phyloP scores from a whole-genome alignment of 768 basidiomycete genomes.

The Postia placenta region DNA sequence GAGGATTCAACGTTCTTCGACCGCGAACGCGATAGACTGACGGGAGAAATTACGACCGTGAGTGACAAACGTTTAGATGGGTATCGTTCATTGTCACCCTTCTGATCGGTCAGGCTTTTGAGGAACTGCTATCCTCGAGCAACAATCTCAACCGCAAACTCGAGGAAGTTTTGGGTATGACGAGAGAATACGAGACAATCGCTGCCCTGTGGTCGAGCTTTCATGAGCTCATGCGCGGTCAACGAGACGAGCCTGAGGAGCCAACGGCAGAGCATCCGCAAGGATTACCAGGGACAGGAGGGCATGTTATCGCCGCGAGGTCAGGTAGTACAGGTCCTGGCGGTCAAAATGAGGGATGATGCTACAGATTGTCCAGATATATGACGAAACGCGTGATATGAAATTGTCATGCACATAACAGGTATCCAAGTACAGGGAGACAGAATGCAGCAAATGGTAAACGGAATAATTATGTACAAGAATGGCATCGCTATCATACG shows the following conservation, averaged over 20 bases:
- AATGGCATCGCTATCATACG: conserved; percentile 17
- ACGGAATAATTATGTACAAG: conserved; percentile 21
- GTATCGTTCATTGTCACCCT: background rate
- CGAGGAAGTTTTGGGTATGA: conserved; percentile 90
- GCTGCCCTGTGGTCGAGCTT: conserved; percentile 81
- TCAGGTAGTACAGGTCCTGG: conserved; percentile 15
- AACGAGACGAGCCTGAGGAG: conserved; percentile 18
- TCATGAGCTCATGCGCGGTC: conserved; percentile 62
- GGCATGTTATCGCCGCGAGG: conserved; percentile 44
- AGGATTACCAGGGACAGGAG: conserved; percentile 67
- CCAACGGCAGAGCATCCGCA: conserved; percentile 20
- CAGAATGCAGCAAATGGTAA: conserved; percentile 15
- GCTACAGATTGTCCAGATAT: background rate
- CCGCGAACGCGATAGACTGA: conserved; percentile 68
- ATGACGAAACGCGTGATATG: background rate
- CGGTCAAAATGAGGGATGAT: conserved; percentile 3
- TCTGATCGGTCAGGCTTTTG: conserved; percentile 60
- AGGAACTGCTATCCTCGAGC: conserved; percentile 77
- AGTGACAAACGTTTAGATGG: background rate
- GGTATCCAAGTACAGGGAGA: conserved; percentile 27
- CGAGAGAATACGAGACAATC: conserved; percentile 86
- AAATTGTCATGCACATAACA: conserved; percentile 19
- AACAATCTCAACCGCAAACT: conserved; percentile 87
- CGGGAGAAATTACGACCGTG: conserved; percentile 70
- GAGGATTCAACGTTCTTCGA: conserved; percentile 61